phyloP scores from a whole-genome alignment of 805 yeast species.

The Wilhelminamyces savonicus region DNA sequence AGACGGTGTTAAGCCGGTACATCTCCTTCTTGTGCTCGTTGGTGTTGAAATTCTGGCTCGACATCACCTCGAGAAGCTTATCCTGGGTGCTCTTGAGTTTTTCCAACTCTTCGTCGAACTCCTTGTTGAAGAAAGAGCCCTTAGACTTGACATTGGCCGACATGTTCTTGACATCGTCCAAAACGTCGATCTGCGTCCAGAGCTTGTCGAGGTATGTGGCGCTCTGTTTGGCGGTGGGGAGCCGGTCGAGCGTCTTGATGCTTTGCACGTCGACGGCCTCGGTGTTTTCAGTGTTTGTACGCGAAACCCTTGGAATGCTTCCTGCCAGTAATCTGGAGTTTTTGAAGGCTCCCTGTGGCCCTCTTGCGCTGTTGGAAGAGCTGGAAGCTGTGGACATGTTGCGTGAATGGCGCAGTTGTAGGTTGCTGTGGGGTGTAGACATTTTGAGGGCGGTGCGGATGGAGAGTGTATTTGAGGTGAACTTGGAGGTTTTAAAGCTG shows the following conservation, averaged over 20 bases:
- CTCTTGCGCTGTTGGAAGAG: too few species aligned
- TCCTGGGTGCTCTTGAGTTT: constrained; percentile 52
- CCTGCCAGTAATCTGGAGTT: too few species aligned
- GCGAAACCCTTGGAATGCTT: too few species aligned
- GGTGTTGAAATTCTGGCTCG: constrained; percentile 19
- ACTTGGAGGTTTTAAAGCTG: too few species aligned
- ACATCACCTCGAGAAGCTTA: constrained; percentile 27
- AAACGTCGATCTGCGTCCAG: constrained; percentile 83
- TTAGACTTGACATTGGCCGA: constrained; percentile 38
- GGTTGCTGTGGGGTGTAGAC: too few species aligned
- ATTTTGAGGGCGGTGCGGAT: too few species aligned
- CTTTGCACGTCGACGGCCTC: constrained; percentile 8
- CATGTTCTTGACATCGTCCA: constrained; percentile 70
- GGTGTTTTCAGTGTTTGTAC: constrained; percentile 12
- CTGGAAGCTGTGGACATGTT: too few species aligned
- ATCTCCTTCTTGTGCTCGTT: constrained; percentile 9
- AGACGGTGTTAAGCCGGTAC: constrained; percentile 1
- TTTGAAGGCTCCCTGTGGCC: too few species aligned
- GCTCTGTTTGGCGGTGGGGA: constrained; percentile 50
- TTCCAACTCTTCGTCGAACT: constrained; percentile 46
- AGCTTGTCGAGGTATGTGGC: constrained; percentile 67
- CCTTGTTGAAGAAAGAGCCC: constrained; percentile 45
- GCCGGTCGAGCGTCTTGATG: constrained; percentile 35
- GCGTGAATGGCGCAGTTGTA: too few species aligned
- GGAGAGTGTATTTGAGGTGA: too few species aligned